Evolutionary conservation across 1,284 basidiomycete genomes (phyloP), one percentile per base, ranked within the genome.

Genomic region (Boletus calvinii): DNA sequence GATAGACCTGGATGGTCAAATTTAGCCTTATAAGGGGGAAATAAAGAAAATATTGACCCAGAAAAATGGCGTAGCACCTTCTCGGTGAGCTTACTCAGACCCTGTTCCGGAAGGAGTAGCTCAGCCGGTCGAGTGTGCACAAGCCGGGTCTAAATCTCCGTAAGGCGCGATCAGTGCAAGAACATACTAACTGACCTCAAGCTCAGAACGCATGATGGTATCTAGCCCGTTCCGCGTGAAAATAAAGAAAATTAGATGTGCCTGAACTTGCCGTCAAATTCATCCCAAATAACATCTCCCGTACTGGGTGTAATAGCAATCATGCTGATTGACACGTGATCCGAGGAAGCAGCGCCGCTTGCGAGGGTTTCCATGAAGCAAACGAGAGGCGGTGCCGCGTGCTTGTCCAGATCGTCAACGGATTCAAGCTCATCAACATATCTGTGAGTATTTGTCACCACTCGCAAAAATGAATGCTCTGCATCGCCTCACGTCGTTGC

Each of bases 231-330:
- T 50, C 17, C 11, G 9, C 52, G 43, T 65, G 26, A 69, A 46
- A 39, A 40, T 41, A 32, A 62, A 55, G n/a, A 30, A 39, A 49
- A 26, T 15, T 15, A 10, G 5, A 42, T 13, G 15, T 5, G 11
- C 3, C 29, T 31, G 4, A 50, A 53, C 64, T 53, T 57, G 87
- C 91, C 92, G 48, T 88, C 78, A 64, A 94, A 97, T 57, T 91
- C 83, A 62, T 99, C 96, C 83, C 92, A 98, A 1, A 94, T 75
- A 2, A 98, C 85, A 59, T 95, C 90, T 1, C 95, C 95, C 0
- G 94, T 97, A 46, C 85, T 85, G 0, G 94, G 91, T 48, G 86
- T 84, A 15, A 98, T 85, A 17, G 85, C 83, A 43, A 97, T 79
- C 66, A 98, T 74, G 1, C 85, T 88, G 41, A 98, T 78, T 6